Evolutionary conservation across 1,284 basidiomycete species (phyloP).

Genomic region (Cryptococcus depauperatus): DNA sequence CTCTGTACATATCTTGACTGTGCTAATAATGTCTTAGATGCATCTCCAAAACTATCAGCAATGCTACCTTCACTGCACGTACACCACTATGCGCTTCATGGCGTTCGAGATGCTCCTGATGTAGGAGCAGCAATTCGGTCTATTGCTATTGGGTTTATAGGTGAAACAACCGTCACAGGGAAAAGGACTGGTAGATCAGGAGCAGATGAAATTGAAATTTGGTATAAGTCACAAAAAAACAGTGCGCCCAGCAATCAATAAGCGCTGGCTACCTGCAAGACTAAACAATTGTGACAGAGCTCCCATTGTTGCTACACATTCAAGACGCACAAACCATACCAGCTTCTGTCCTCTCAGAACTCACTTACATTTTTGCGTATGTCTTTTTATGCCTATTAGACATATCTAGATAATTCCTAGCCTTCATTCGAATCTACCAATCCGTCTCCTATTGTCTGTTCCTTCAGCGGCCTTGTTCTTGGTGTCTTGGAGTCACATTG

Average conservation of each 20-base stretch:
- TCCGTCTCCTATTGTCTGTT: conserved; percentile 33
- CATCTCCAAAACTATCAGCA: conserved; percentile 14
- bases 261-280: neutral
- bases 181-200: conserved; percentile 30
- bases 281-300: conserved; percentile 13
- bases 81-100: conserved; percentile 11
- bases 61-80: conserved; percentile 4
- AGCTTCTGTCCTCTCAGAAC: conserved; percentile 21
- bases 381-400: conserved; percentile 1
- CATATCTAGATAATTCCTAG: conserved; percentile 6
- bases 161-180: conserved; percentile 14
- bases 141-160: conserved; percentile 26
- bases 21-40: conserved; percentile 7
- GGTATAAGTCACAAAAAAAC: conserved; percentile 20
- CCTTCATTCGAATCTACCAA: conserved; percentile 20
- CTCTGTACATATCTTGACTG: too few species aligned
- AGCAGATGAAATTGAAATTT: conserved; percentile 33
- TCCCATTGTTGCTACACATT: conserved; percentile 27
- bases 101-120: conserved; percentile 25
- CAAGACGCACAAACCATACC: conserved; percentile 32
- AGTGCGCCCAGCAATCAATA: conserved; percentile 8
- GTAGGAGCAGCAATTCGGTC: conserved; percentile 18
- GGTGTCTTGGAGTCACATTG: conserved; percentile 23
- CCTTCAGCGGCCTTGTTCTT: conserved; percentile 28
- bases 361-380: conserved; percentile 34